These are phyloP conservation scores for Camelina sativa DNA, from an alignment of 345 rosid genomes.

Conservation along the genomic window DNA sequence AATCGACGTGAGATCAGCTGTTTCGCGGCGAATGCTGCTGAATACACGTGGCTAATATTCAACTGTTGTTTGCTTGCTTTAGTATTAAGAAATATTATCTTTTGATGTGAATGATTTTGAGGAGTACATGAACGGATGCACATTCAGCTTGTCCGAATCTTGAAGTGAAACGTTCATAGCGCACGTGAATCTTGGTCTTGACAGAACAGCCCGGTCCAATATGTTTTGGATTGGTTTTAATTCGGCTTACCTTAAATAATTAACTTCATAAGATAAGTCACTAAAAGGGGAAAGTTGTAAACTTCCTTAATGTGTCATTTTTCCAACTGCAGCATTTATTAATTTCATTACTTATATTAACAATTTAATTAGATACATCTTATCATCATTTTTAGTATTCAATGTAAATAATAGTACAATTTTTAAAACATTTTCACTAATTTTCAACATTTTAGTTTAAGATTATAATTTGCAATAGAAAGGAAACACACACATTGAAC, in stretches of 20 bases:
- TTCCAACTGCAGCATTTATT: not conserved
- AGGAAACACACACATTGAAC: not conserved
- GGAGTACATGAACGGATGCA: not conserved
- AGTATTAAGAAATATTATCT: not conserved
- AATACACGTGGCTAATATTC: slow-evolving; percentile 12
- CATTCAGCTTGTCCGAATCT: slow-evolving; percentile 7
- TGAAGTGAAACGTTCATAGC: slow-evolving; percentile 4
- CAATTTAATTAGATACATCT: not conserved
- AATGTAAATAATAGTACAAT: too few relatives aligned
- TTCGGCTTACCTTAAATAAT: not conserved
- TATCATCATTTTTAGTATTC: not conserved
- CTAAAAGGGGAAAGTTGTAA: not conserved
- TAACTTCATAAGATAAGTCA: not conserved
- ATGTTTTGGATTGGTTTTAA: not conserved
- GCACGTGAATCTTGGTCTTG: not conserved
- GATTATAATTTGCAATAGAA: not conserved
- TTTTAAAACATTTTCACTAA: not conserved
- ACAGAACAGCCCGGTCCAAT: not conserved
- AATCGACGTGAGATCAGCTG: slow-evolving; percentile 6
- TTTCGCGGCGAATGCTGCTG: slow-evolving; percentile 19
- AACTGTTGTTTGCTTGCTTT: slow-evolving; percentile 1
- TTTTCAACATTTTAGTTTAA: not conserved
- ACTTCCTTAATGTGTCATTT: not conserved
- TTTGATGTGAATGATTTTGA: not conserved
- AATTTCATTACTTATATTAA: not conserved